phyloP scores from a whole-genome alignment of 2,329 filamentous ascomycete genomes.

The Pseudogymnoascus sp. region DNA sequence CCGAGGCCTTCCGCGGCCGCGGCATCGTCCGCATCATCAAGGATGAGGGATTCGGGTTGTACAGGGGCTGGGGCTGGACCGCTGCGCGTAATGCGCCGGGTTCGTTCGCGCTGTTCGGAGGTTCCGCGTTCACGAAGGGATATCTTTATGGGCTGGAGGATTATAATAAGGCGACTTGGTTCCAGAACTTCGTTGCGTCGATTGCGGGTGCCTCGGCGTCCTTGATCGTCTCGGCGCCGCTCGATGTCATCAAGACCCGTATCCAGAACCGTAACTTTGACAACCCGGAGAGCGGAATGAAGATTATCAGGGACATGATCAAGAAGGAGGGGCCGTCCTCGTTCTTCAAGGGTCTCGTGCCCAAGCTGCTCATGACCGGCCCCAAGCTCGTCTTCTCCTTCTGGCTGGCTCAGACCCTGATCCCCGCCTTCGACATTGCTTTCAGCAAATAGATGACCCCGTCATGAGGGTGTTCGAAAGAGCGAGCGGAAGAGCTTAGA shows the following conservation, averaged over 20 bases:
- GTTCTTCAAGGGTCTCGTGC: slow-evolving; percentile 97
- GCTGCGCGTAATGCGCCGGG: slow-evolving; percentile 94
- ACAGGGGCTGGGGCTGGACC: slow-evolving; percentile 96
- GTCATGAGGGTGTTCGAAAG: not conserved
- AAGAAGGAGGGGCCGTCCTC: slow-evolving; percentile 77
- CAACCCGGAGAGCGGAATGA: slow-evolving; percentile 89
- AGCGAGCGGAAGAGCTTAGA: not conserved
- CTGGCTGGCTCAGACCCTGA: slow-evolving; percentile 97
- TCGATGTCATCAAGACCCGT: slow-evolving; percentile 96
- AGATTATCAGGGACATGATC: slow-evolving; percentile 87
- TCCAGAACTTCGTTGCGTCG: slow-evolving; percentile 95
- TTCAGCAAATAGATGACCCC: slow-evolving; percentile 16
- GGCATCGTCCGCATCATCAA: slow-evolving; percentile 83
- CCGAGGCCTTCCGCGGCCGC: slow-evolving; percentile 91
- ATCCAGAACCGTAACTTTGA: slow-evolving; percentile 99
- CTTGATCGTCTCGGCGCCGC: slow-evolving; percentile 89
- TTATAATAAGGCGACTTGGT: slow-evolving; percentile 93
- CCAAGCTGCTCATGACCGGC: slow-evolving; percentile 98
- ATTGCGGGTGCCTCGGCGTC: slow-evolving; percentile 92
- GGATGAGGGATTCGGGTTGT: slow-evolving; percentile 92
- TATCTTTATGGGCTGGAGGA: slow-evolving; percentile 84
- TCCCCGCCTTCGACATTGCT: slow-evolving; percentile 75
- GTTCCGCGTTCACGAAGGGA: slow-evolving; percentile 95
- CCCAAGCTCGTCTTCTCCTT: slow-evolving; percentile 99
- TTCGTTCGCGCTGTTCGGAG: slow-evolving; percentile 97